These are phyloP conservation scores for Diaporthe longicolla DNA, from an alignment of 2,329 filamentous ascomycete genomes.

Conservation along the genomic window DNA sequence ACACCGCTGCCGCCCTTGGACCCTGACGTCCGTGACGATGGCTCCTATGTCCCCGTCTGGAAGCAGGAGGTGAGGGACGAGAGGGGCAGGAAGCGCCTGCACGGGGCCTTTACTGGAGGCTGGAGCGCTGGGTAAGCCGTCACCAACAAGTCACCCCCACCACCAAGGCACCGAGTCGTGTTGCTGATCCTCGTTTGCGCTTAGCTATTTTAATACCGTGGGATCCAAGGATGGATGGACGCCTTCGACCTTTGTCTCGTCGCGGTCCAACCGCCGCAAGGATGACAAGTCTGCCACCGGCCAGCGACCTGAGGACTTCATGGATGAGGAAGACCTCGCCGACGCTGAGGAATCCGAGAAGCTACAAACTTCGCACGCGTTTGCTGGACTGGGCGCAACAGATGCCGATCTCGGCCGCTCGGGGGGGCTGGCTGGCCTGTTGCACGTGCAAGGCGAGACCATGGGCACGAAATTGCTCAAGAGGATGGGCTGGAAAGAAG, in stretches of 20 bases:
- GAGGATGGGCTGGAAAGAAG: slow-evolving; percentile 96
- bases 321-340: slow-evolving; percentile 96
- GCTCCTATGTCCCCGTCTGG: slow-evolving; percentile 94
- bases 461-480: slow-evolving; percentile 89
- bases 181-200: slow-evolving; percentile 36
- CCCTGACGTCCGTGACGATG: slow-evolving; percentile 85
- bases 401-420: slow-evolving; percentile 65
- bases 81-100: slow-evolving; percentile 87
- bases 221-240: slow-evolving; percentile 99
- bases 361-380: slow-evolving; percentile 80
- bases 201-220: slow-evolving; percentile 95
- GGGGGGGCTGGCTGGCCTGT: slow-evolving; percentile 77
- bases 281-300: slow-evolving; percentile 54
- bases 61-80: slow-evolving; percentile 98
- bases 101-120: slow-evolving; percentile 96
- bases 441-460: slow-evolving; percentile 81
- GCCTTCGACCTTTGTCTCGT: slow-evolving; percentile 92
- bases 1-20: slow-evolving; percentile 87
- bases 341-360: slow-evolving; percentile 85
- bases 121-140: slow-evolving; percentile 89
- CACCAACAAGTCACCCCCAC: background rate
- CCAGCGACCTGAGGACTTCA: slow-evolving; percentile 89
- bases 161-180: no score
- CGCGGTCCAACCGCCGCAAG: slow-evolving; percentile 82
- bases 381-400: slow-evolving; percentile 81